phyloP scores from a whole-genome alignment of 331 rosid species.

The Cydonia oblonga region DNA sequence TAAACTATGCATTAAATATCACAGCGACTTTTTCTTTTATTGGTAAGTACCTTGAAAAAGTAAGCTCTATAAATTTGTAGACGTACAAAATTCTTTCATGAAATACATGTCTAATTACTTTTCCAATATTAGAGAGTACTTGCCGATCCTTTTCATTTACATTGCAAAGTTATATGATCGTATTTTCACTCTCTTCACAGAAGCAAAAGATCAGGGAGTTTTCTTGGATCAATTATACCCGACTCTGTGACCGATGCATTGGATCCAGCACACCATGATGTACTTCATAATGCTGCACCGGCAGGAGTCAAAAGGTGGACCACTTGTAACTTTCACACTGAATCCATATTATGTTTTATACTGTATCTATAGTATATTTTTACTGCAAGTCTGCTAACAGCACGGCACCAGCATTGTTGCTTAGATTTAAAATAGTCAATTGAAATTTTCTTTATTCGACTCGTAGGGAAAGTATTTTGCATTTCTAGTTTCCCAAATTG shows the following conservation, averaged over 20 bases:
- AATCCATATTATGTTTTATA: background rate
- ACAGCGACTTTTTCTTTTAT: background rate
- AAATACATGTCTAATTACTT: background rate
- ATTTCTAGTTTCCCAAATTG: background rate
- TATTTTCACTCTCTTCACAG: conserved; percentile 23
- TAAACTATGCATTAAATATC: background rate
- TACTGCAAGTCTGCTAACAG: background rate
- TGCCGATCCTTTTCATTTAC: background rate
- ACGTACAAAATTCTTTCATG: background rate
- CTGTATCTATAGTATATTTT: background rate
- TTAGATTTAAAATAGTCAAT: background rate
- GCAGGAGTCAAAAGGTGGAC: conserved; percentile 76
- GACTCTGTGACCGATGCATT: conserved; percentile 63
- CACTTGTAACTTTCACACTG: background rate
- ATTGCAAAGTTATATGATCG: background rate
- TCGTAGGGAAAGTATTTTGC: background rate
- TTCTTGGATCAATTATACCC: conserved; percentile 79
- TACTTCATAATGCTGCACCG: conserved; percentile 71
- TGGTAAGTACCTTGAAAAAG: background rate
- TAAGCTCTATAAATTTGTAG: background rate
- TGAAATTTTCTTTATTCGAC: background rate
- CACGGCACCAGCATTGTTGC: background rate
- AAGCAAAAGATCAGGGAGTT: conserved; percentile 54
- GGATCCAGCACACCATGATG: conserved; percentile 70
- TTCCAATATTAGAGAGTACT: background rate